These are phyloP conservation scores for Canna indica DNA, from an alignment of 176 grass and related monocot genomes.

Conservation along the genomic window DNA sequence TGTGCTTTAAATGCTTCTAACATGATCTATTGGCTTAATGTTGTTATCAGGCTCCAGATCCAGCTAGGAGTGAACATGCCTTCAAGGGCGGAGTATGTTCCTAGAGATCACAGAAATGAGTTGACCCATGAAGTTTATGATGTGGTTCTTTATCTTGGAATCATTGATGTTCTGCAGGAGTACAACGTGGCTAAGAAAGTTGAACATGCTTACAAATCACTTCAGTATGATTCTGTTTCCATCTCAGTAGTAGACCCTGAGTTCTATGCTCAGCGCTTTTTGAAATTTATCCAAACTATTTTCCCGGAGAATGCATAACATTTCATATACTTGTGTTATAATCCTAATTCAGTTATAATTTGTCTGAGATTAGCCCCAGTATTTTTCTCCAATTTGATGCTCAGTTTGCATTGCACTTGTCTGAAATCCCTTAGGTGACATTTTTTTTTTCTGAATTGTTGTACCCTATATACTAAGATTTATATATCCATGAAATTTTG, in stretches of 20 bases:
- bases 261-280: slow-evolving; percentile 76
- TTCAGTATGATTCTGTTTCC: slow-evolving; percentile 74
- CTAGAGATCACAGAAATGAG: slow-evolving; percentile 41
- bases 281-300: slow-evolving; percentile 82
- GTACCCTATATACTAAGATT: no score
- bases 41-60: slow-evolving; percentile 67
- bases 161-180: slow-evolving; percentile 92
- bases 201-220: slow-evolving; percentile 86
- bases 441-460: no score
- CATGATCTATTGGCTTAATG: not conserved
- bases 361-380: no score
- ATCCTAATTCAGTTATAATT: no score
- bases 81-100: slow-evolving; percentile 66
- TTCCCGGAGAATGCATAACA: slow-evolving; percentile 72
- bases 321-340: not conserved
- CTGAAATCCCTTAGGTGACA: no score
- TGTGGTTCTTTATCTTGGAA: slow-evolving; percentile 91
- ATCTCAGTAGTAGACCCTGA: slow-evolving; percentile 77
- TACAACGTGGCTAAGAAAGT: slow-evolving; percentile 96
- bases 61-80: slow-evolving; percentile 97
- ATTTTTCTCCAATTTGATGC: no score
- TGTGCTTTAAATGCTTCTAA: no score
- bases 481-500: no score
- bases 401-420: no score
- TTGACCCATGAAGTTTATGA: slow-evolving; percentile 71